A percentile compares a stretch with the other conserved stretches of the same genome.
Conservation (phyloP, 78 protist genomes). For the slime mould (Dictyostelium discoideum) region DNA sequence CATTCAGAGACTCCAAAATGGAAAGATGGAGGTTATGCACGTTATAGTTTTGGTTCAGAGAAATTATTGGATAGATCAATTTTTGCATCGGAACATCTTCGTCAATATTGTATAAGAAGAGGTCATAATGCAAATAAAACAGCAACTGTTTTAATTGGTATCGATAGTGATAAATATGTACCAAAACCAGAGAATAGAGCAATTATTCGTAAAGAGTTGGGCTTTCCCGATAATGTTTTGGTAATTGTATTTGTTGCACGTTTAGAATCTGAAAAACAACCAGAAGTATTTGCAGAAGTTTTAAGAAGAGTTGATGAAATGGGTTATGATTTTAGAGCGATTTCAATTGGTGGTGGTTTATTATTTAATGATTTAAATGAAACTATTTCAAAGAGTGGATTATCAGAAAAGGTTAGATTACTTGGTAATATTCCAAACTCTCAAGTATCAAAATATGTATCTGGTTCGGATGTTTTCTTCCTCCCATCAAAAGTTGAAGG, state of each 20-base stretch:
- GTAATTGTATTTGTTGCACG: slow-evolving; percentile 58
- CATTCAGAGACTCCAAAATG: slow-evolving; percentile 61
- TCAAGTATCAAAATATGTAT: slow-evolving; percentile 26
- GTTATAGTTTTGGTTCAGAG: slow-evolving; percentile 57
- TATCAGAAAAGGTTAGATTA: slow-evolving; percentile 37
- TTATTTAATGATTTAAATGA: slow-evolving; percentile 37
- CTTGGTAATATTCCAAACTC: slow-evolving; percentile 44
- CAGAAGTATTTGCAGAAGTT: slow-evolving; percentile 66
- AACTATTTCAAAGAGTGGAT: neutral
- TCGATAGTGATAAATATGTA: slow-evolving; percentile 43
- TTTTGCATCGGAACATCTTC: slow-evolving; percentile 50
- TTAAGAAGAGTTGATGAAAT: slow-evolving; percentile 16
- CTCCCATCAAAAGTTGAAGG: slow-evolving; percentile 57
- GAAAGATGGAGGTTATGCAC: slow-evolving; percentile 74
- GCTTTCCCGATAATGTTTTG: slow-evolving; percentile 61
- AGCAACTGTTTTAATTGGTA: slow-evolving; percentile 50
- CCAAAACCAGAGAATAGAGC: slow-evolving; percentile 57
- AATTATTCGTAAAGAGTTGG: slow-evolving; percentile 45
- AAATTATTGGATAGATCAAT: slow-evolving; percentile 38
- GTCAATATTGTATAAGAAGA: slow-evolving; percentile 20
- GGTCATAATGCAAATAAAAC: slow-evolving; percentile 73
- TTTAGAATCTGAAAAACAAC: slow-evolving; percentile 54
- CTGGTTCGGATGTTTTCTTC: slow-evolving; percentile 54
- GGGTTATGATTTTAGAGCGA: slow-evolving; percentile 63
- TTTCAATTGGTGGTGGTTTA: slow-evolving; percentile 63